phyloP scores from a whole-genome alignment of 2,329 filamentous ascomycete species.

The Ophiostoma sp. region DNA sequence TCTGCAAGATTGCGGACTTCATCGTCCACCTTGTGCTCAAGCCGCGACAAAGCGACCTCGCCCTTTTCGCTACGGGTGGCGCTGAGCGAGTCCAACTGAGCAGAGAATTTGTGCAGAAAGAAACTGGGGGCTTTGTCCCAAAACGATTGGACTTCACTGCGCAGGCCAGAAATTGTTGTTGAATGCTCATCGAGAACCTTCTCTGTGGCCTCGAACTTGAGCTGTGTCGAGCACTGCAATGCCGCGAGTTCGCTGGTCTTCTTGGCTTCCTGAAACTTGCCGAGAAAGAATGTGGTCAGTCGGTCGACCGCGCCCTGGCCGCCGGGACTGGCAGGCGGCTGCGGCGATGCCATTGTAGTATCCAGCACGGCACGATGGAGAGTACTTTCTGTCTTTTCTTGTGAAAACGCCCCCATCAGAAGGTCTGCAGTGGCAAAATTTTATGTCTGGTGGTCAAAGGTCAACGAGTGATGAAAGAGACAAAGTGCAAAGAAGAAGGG shows the following conservation, averaged over 20 bases:
- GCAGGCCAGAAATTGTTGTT: conserved; percentile 7
- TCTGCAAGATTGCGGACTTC: conserved; percentile 24
- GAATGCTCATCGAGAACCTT: conserved; percentile 22
- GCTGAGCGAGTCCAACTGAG: conserved; percentile 22
- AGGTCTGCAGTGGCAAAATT: not conserved
- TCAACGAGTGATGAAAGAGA: not conserved
- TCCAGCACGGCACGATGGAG: not conserved
- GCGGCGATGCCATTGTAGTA: not conserved
- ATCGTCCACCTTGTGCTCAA: conserved; percentile 26
- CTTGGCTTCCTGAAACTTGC: conserved; percentile 25
- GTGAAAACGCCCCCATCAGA: not conserved
- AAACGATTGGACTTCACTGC: conserved; percentile 23
- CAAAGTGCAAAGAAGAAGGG: not conserved
- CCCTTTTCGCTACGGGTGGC: conserved; percentile 18
- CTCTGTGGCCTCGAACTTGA: conserved; percentile 26
- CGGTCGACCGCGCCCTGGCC: conserved; percentile 20
- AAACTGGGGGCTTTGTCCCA: conserved; percentile 23
- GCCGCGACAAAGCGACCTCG: conserved; percentile 21
- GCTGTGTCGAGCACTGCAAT: conserved; percentile 21
- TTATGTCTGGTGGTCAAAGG: not conserved
- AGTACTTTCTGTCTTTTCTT: not conserved
- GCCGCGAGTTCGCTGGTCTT: conserved; percentile 18
- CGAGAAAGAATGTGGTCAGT: conserved; percentile 25
- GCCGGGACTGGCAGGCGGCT: not conserved
- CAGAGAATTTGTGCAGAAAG: conserved; percentile 24